These are phyloP conservation scores for Plantago coronopus DNA, from an alignment of 305 asterid species.

Conservation along the genomic window DNA sequence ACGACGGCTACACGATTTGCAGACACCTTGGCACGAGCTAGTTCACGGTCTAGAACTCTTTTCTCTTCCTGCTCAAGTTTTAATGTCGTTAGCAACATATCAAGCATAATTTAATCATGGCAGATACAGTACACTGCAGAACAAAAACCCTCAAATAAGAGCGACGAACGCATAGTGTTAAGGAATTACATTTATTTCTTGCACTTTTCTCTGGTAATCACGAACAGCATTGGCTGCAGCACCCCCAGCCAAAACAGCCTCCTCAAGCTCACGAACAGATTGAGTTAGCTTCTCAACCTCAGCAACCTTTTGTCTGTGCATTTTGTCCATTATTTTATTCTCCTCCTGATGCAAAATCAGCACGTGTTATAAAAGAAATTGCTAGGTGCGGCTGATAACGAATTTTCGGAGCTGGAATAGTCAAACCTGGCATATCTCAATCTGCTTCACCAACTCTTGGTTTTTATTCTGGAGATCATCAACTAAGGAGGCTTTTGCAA, in stretches of 20 bases:
- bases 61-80: slow-evolving; percentile 77
- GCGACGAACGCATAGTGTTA: slow-evolving; percentile 11
- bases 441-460: slow-evolving; percentile 82
- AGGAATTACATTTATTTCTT: slow-evolving; percentile 69
- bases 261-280: slow-evolving; percentile 85
- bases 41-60: slow-evolving; percentile 81
- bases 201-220: slow-evolving; percentile 77
- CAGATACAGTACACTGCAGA: not conserved
- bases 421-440: slow-evolving; percentile 89
- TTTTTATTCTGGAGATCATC: slow-evolving; percentile 91
- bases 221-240: slow-evolving; percentile 95
- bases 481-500: slow-evolving; percentile 89
- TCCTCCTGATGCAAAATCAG: slow-evolving; percentile 58
- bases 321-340: slow-evolving; percentile 81
- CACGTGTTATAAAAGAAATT: slow-evolving; percentile 18
- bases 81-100: slow-evolving; percentile 29
- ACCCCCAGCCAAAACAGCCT: slow-evolving; percentile 93
- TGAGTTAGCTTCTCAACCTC: slow-evolving; percentile 89
- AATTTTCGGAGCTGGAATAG: slow-evolving; percentile 18
- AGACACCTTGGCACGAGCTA: slow-evolving; percentile 89
- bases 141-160: no score
- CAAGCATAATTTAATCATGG: slow-evolving; percentile 17
- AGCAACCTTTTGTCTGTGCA: slow-evolving; percentile 82
- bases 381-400: slow-evolving; percentile 13
- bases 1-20: slow-evolving; percentile 96